Evolutionary conservation across 495 filamentous ascomycete genomes (phyloP), one percentile per base, ranked within the genome.

Genomic region (Hypomontagnella monticulosa): DNA sequence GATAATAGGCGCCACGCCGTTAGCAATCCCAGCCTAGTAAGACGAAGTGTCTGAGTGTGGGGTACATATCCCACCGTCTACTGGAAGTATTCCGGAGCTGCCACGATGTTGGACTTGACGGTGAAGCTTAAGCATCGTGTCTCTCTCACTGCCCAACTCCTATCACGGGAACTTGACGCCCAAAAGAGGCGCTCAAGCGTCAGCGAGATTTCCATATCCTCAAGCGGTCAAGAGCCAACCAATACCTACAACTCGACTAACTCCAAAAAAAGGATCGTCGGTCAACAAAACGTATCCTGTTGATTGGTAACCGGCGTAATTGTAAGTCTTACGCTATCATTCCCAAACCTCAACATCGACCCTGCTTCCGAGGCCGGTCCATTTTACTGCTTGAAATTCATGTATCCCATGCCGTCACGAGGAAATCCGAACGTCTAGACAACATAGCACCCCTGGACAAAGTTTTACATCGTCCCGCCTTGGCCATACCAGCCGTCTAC

Each of bases 141-240:
- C 40, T 41, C 14, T 42, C 52, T 33, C 16, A 6, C 33, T 44
- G 46, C 38, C 47, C 52, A 51, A 57, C 51, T 55, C 36, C 37
- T 50, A 60, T 66, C 54, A 55, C 19, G 48, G 23, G 42, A 44
- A 57, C 33, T 19, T 7, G 20, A 30, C 47, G 51, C 23, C 33
- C 38, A 37, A 50, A 46, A 33, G 19, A 50, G 16, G 51, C 14
- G 18, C 15, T 54, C 5, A 36, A 47, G 58, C 47, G 49, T 27
- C 40, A 53, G 20, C 32, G 46, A 70, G 48, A 61, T 4, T 57
- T 38, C 49, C 15, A 34, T 34, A 37, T 52, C 14, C 48, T 51
- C 48, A 52, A 61, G 66, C 58, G 69, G 70, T 71, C 66, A 62
- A 37, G 69, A 64, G 56, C 71, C 69, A 73, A 71, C 63, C 63